Evolutionary conservation across 352 stramenopile species (phyloP), one percentile per base, ranked within the genome.

Genomic region (Globisporangium paddicum): DNA sequence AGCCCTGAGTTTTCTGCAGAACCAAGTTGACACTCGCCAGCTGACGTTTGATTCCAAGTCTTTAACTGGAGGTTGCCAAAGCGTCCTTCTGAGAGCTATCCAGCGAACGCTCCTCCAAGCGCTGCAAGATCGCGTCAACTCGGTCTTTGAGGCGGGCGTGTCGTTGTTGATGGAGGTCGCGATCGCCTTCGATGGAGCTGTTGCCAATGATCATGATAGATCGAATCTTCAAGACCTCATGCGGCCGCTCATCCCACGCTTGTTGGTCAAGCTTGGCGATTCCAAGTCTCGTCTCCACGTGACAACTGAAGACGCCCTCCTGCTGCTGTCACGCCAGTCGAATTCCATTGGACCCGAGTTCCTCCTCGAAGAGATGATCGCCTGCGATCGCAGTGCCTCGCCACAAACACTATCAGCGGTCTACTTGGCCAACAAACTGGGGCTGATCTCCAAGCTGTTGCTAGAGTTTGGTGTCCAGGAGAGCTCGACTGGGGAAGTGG

Each of bases 401-500:
- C 61, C 66, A 0, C 71, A 83, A 35, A 75, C 80, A 5, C 67
- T 87, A 0, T 91, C 79, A 0, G 64, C 76, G 0, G 77, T 68
- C 2, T 89, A 90, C 37, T 41, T 91, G 18, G 62, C 70, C 19
- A 92, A 93, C 70, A 94, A 91, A 28, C 70, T 94, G 34, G 65
- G 62, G 0, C 40, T 94, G 1, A 67, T 92, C 2, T 88, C 74
- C 2, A 94, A 94, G 61, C 46, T 94, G 19, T 58, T 92, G 42
- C 65, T 92, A 7, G 85, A 94, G 57, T 94, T 91, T 50, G 82
- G 82, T 0, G 67, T 92, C 7, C 72, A 87, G 42, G 85, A 91
- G 47, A 73, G 62, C 34, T 71, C 53, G 13, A 70, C 54, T 2
- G 73, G 66, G 8, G 63, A 75, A 10, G 44, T 60, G 0, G 72